phyloP scores from a whole-genome alignment of 2,329 filamentous ascomycete genomes.

The Chrysosporium keratinophilum region DNA sequence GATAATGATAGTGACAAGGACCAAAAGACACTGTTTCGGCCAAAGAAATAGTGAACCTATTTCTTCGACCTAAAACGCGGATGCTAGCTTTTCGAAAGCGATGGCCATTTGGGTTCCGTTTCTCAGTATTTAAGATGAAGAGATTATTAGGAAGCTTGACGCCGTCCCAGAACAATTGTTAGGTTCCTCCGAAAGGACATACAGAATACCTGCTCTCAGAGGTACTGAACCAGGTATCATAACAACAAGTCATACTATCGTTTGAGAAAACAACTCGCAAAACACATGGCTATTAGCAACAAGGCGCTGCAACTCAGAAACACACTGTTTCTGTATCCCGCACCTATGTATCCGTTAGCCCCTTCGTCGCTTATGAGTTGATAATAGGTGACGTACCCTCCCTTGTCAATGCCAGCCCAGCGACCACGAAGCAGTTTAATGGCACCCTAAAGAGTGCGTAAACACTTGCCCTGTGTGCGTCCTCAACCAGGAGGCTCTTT shows the following conservation, averaged over 20 bases:
- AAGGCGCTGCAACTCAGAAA: constrained; percentile 24
- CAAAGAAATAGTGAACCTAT: too few species aligned
- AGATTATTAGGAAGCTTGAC: too few species aligned
- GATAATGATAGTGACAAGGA: too few species aligned
- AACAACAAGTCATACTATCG: neutral
- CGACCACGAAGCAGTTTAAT: constrained; percentile 48
- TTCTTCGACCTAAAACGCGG: too few species aligned
- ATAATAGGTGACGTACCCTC: constrained; percentile 28
- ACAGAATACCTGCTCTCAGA: too few species aligned
- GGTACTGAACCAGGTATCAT: too few species aligned
- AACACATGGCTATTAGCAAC: constrained; percentile 9
- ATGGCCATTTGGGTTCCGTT: too few species aligned
- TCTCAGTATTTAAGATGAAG: too few species aligned
- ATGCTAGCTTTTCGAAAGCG: too few species aligned
- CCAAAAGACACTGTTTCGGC: too few species aligned
- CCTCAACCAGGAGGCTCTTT: constrained; percentile 47
- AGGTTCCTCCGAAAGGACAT: too few species aligned
- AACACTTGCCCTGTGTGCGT: constrained; percentile 44
- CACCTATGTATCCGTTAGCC: neutral
- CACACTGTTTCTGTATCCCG: constrained; percentile 23
- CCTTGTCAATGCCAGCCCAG: constrained; percentile 39
- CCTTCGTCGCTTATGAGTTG: neutral
- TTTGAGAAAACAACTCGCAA: constrained; percentile 9
- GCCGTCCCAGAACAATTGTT: too few species aligned
- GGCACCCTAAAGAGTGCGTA: constrained; percentile 51